A percentile compares a stretch with the other conserved stretches of the same genome.
phyloP scores from a whole-genome alignment of 192 early-diverging fungal genomes.

The Ambispora gerdemannii region DNA sequence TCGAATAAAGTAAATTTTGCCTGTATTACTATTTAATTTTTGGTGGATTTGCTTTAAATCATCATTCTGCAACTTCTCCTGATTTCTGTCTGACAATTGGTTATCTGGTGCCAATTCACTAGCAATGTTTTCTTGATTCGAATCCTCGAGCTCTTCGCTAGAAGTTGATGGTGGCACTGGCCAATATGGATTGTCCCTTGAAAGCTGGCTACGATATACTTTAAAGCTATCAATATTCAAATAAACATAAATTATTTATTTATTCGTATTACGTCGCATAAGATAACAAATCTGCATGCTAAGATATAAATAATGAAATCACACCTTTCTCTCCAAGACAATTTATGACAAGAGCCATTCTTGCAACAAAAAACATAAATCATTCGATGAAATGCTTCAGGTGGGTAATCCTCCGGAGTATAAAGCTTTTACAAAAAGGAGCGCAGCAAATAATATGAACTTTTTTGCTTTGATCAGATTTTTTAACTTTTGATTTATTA shows the following conservation, averaged over 20 bases:
- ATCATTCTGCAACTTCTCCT: too few relatives aligned
- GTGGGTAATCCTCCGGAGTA: conserved; percentile 85
- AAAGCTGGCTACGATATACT: conserved; percentile 75
- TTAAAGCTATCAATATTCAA: conserved; percentile 63
- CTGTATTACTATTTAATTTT: too few relatives aligned
- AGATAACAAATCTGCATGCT: not conserved
- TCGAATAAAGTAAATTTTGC: not conserved
- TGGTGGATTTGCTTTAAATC: too few relatives aligned
- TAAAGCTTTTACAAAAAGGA: too few relatives aligned
- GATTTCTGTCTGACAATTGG: too few relatives aligned
- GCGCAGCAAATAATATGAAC: too few relatives aligned
- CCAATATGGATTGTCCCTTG: conserved; percentile 70
- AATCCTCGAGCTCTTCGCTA: conserved; percentile 32
- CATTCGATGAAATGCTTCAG: conserved; percentile 85
- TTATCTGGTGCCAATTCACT: too few relatives aligned
- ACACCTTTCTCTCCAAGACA: conserved; percentile 52
- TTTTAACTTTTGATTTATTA: too few relatives aligned
- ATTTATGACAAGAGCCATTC: conserved; percentile 75
- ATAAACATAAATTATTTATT: conserved; percentile 6
- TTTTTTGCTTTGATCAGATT: too few relatives aligned
- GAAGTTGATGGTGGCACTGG: conserved; percentile 28
- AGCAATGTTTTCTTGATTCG: conserved; percentile 38
- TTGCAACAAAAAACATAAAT: conserved; percentile 93
- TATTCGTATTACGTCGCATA: not conserved
- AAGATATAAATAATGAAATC: not conserved